Conservation (phyloP, 805 yeast species). For the Myxozyma neglecta region DNA sequence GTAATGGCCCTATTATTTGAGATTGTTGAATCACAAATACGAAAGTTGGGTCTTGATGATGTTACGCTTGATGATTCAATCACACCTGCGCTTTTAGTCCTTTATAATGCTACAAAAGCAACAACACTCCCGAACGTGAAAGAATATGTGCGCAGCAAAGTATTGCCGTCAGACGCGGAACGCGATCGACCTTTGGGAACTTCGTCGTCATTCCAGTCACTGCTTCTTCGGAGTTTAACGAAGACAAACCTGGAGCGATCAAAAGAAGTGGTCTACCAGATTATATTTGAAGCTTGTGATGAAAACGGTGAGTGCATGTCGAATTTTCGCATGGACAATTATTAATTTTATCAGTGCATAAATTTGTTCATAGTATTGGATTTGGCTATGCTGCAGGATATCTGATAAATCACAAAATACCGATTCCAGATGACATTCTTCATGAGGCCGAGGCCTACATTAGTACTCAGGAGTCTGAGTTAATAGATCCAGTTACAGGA, state of each 20-base stretch:
- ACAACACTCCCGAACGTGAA: background rate
- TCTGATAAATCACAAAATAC: slow-evolving; percentile 30
- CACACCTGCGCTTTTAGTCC: slow-evolving; percentile 8
- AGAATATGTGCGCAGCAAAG: slow-evolving; percentile 2
- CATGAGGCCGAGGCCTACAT: background rate
- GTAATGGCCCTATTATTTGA: background rate
- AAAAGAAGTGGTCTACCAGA: slow-evolving; percentile 30
- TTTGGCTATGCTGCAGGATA: slow-evolving; percentile 38
- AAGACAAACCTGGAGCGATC: slow-evolving; percentile 28
- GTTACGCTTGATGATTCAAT: slow-evolving; percentile 7
- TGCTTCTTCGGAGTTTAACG: slow-evolving; percentile 30
- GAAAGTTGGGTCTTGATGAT: background rate
- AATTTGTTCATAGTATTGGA: slow-evolving; percentile 35
- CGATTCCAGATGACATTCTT: slow-evolving; percentile 25
- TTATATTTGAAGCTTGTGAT: slow-evolving; percentile 33
- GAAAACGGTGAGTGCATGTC: slow-evolving; percentile 20
- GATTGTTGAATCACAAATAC: slow-evolving; percentile 4
- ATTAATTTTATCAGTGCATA: slow-evolving; percentile 13
- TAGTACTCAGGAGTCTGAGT: background rate
- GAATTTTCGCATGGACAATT: background rate
- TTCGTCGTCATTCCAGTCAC: slow-evolving; percentile 27
- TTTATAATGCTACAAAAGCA: background rate
- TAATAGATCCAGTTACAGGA: slow-evolving; percentile 37
- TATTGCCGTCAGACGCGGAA: slow-evolving; percentile 25
- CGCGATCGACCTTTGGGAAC: slow-evolving; percentile 34